Percentiles rank a stretch among this genome's conserved stretches.
Evolutionary conservation across 108 stramenopile genomes (phyloP).

Genomic region (Skeletonema grethae): DNA sequence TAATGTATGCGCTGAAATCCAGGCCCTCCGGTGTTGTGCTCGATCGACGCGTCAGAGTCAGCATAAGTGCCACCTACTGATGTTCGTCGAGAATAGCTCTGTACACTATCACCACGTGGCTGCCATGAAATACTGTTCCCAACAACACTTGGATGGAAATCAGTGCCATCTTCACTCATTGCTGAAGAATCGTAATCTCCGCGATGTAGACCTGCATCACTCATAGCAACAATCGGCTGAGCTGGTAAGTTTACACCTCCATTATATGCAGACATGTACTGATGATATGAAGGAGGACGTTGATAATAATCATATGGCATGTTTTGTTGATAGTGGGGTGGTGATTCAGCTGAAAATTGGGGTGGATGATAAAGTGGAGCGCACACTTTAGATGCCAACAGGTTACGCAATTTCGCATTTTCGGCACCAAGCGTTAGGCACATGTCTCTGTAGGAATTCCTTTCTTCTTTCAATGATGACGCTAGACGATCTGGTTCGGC

Average conservation of each 20-base stretch:
- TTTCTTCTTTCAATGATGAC: conserved; percentile 62
- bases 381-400: conserved; percentile 64
- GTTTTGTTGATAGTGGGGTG: conserved; percentile 50
- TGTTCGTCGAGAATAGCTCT: conserved; percentile 40
- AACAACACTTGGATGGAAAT: conserved; percentile 35
- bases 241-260: conserved; percentile 21
- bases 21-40: conserved; percentile 45
- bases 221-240: conserved; percentile 68
- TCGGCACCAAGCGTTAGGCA: conserved; percentile 85
- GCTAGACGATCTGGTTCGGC: conserved; percentile 48
- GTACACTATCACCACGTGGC: conserved; percentile 37
- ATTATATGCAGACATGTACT: conserved; percentile 21
- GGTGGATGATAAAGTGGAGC: conserved; percentile 47
- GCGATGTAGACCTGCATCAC: conserved; percentile 80
- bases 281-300: conserved; percentile 12
- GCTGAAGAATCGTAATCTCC: conserved; percentile 64
- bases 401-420: conserved; percentile 78
- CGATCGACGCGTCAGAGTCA: conserved; percentile 71
- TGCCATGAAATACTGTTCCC: conserved; percentile 34
- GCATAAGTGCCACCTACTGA: conserved; percentile 64
- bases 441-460: conserved; percentile 77
- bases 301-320: background rate
- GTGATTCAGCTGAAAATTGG: conserved; percentile 45
- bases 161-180: conserved; percentile 77
- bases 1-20: conserved; percentile 17